These are phyloP conservation scores for Furcasterigmium furcatum DNA, from an alignment of 2,329 filamentous ascomycete genomes.

Conservation along the genomic window DNA sequence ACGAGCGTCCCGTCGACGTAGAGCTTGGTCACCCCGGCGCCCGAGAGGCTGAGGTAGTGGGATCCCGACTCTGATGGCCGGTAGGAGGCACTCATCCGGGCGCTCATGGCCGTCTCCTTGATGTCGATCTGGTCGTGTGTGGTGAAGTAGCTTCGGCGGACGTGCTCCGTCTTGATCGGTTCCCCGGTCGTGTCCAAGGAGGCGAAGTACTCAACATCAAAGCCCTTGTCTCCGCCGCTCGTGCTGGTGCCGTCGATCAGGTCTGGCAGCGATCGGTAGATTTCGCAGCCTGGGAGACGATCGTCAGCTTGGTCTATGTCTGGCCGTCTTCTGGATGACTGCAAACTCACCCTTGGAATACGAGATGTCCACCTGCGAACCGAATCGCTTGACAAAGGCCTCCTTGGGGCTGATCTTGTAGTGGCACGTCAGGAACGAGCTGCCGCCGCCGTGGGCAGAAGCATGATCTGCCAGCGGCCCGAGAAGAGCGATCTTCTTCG, in stretches of 20 bases:
- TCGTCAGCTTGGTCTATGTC: slow-evolving; percentile 9
- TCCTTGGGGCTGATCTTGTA: slow-evolving; percentile 70
- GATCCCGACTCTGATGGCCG: slow-evolving; percentile 17
- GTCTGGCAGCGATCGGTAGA: slow-evolving; percentile 27
- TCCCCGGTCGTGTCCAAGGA: background rate
- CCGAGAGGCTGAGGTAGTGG: slow-evolving; percentile 26
- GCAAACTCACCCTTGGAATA: slow-evolving; percentile 3
- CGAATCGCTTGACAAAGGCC: slow-evolving; percentile 51
- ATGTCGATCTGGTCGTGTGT: slow-evolving; percentile 1
- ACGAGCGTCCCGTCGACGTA: slow-evolving; percentile 50
- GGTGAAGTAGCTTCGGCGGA: background rate
- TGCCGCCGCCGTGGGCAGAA: slow-evolving; percentile 58
- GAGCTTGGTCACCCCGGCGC: slow-evolving; percentile 57
- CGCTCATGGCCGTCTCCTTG: background rate
- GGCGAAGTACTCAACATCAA: slow-evolving; percentile 12
- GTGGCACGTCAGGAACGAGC: slow-evolving; percentile 57
- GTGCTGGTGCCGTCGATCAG: slow-evolving; percentile 20
- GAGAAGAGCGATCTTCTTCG: slow-evolving; percentile 33
- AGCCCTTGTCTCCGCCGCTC: slow-evolving; percentile 18
- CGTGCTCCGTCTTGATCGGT: background rate
- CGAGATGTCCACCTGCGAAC: slow-evolving; percentile 55
- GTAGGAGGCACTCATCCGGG: slow-evolving; percentile 6
- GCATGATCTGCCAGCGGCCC: slow-evolving; percentile 35
- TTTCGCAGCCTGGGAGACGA: slow-evolving; percentile 21
- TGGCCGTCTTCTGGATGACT: background rate